Base-by-base conservation (phyloP, 2,329 filamentous ascomycete genomes). In the Dactylonectria estremocensis region DNA sequence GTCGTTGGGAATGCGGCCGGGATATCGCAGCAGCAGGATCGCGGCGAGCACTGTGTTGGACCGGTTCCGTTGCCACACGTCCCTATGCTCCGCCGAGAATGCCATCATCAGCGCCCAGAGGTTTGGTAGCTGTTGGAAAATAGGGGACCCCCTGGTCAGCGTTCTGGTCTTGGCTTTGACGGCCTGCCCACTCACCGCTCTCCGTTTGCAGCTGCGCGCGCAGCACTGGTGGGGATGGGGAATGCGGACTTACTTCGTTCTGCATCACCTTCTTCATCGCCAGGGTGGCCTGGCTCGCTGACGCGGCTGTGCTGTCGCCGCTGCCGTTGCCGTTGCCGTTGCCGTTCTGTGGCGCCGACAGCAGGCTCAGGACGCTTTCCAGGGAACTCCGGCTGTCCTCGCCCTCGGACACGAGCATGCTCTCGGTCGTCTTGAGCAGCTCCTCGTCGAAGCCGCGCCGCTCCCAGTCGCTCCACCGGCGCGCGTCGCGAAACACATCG, bases 31-130 rank as follows among this genome's bases (percentile, higher is more conserved):
- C 50, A 62, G 59, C 50, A 62, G 20, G 28, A 62, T 62, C 4
- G 59, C 59, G 4, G 59, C 59, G 35, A 62, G 59, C 37, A 62
- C 59, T 40, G 59, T 55, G 59, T 62, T 62, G 59, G 50, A 62
- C 18, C 59, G 49, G 40, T 62, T 62, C 18, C 59, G 22, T 28
- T 62, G 59, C 59, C 59, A 62, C 49, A 55, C 40, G 11, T 62
- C 59, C 46, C 50, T 54, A 37, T 53, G 59, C 50, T 62, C 59
- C 24, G 50, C 59, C 40, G 59, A 62, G 35, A 62, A 31, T 33
- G 59, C 50, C 59, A 62, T 53, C 59, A 62, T 62, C n/a, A 62
- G 40, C 37, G 59, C 50, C 59, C 59, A 62, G 22, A 62, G 31
- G 50, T 62, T 62, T 13, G 59, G 59, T 24, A 62, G 45, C 59